Conservation (phyloP, 139 green algal genomes). For the Tetraselmis striata region DNA sequence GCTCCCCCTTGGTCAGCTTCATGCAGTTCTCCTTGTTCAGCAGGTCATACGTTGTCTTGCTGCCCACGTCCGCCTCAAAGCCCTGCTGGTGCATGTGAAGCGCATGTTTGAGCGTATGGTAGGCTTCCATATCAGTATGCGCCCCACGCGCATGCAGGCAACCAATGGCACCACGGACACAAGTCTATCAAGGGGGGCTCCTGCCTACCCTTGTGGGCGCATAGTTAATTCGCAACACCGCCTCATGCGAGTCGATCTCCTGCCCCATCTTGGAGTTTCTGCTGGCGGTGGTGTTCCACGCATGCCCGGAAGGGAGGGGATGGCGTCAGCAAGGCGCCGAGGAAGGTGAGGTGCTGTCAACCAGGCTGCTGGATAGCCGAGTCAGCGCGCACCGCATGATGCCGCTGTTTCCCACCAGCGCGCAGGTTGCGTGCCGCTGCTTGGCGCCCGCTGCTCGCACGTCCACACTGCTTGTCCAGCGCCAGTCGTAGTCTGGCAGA, state of each 20-base stretch:
- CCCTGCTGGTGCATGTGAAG: too few species aligned
- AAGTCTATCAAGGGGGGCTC: too few species aligned
- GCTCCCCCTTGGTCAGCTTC: slow-evolving; percentile 13
- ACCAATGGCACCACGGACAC: too few species aligned
- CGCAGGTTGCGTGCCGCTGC: neutral
- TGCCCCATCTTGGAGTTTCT: neutral
- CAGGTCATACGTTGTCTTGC: slow-evolving; percentile 12
- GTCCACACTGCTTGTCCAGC: neutral
- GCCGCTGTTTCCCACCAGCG: slow-evolving; percentile 10
- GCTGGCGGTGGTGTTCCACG: too few species aligned
- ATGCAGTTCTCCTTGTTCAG: slow-evolving; percentile 13
- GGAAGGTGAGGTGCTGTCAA: too few species aligned
- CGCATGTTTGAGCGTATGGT: too few species aligned
- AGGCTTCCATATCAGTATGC: too few species aligned
- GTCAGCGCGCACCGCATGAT: neutral
- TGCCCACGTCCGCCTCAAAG: slow-evolving; percentile 14
- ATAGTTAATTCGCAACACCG: slow-evolving; percentile 13
- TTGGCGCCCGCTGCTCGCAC: neutral
- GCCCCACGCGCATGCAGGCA: too few species aligned
- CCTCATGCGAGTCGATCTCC: slow-evolving; percentile 9
- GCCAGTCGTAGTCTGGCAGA: neutral
- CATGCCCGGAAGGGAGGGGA: too few species aligned
- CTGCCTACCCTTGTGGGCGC: slow-evolving; percentile 1
- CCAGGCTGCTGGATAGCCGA: too few species aligned
- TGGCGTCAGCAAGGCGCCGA: too few species aligned